Percentiles rank a stretch among this genome's conserved stretches.
phyloP scores from a whole-genome alignment of 192 early-diverging fungal genomes.

The Radiomyces spectabilis region DNA sequence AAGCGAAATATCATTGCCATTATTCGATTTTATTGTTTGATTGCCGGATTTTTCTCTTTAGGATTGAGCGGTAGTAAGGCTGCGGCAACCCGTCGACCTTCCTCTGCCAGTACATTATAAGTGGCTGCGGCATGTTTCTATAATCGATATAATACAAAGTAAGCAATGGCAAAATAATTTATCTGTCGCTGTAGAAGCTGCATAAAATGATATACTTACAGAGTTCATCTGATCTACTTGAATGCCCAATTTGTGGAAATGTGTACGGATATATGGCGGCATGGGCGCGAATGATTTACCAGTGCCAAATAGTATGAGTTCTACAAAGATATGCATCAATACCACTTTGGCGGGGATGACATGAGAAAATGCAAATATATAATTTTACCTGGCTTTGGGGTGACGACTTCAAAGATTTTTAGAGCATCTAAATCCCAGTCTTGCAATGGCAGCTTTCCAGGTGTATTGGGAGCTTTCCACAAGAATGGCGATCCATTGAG shows the following conservation, averaged over 20 bases:
- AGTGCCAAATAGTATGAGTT: conserved; percentile 51
- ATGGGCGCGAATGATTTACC: conserved; percentile 44
- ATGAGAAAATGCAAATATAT: neutral
- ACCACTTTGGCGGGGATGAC: too few relatives aligned
- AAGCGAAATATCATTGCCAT: too few relatives aligned
- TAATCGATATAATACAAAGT: neutral
- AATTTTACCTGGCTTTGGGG: conserved; percentile 50
- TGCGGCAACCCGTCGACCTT: conserved; percentile 49
- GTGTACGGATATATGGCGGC: conserved; percentile 35
- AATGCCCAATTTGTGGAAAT: conserved; percentile 41
- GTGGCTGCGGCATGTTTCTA: conserved; percentile 51
- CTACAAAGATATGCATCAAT: conserved; percentile 19
- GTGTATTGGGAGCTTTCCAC: conserved; percentile 42
- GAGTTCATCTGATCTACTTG: conserved; percentile 55
- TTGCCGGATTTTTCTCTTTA: too few relatives aligned
- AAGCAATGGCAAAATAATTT: neutral
- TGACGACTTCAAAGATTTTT: conserved; percentile 46
- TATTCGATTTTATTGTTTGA: too few relatives aligned
- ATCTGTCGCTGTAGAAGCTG: neutral
- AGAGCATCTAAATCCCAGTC: conserved; percentile 38
- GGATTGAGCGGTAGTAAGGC: conserved; percentile 50
- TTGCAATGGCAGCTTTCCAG: conserved; percentile 12
- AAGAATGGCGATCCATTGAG: conserved; percentile 46
- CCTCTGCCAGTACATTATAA: conserved; percentile 50
- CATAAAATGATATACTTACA: conserved; percentile 25